Evolutionary conservation across 768 basidiomycete genomes (phyloP).

Genomic region (Mycena indigotica): DNA sequence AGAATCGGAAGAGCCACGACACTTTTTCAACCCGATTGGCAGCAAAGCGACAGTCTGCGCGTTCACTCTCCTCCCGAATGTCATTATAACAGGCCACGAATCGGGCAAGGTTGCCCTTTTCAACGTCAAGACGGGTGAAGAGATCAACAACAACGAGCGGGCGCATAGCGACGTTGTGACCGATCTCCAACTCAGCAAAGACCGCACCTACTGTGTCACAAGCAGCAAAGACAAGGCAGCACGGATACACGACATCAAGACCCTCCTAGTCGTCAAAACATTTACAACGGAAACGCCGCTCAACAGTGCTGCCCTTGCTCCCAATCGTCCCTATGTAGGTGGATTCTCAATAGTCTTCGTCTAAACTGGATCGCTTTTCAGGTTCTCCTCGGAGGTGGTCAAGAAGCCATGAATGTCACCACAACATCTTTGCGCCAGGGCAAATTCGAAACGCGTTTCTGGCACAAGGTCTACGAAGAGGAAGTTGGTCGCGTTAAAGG

Average conservation of each 20-base stretch:
- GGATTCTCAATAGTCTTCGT: not conserved
- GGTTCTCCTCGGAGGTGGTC: slow-evolving; percentile 94
- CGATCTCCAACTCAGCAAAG: slow-evolving; percentile 88
- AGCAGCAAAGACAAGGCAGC: slow-evolving; percentile 97
- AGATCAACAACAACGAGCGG: slow-evolving; percentile 79
- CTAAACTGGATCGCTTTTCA: slow-evolving; percentile 28
- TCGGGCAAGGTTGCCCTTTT: slow-evolving; percentile 93
- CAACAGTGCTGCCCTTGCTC: slow-evolving; percentile 89
- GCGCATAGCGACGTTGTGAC: slow-evolving; percentile 88
- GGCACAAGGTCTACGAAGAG: slow-evolving; percentile 96
- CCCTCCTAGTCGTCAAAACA: slow-evolving; percentile 88
- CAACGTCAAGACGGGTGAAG: slow-evolving; percentile 85
- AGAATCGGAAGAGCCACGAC: slow-evolving; percentile 77
- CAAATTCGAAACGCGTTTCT: slow-evolving; percentile 97
- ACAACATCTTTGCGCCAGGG: slow-evolving; percentile 93
- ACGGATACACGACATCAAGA: slow-evolving; percentile 89
- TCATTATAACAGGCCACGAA: slow-evolving; percentile 94
- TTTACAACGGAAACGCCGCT: slow-evolving; percentile 92
- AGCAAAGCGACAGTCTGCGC: slow-evolving; percentile 97
- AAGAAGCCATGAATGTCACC: slow-evolving; percentile 97
- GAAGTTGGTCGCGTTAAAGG: slow-evolving; percentile 97
- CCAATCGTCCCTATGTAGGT: slow-evolving; percentile 80
- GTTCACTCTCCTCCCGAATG: slow-evolving; percentile 75
- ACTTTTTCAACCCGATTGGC: slow-evolving; percentile 85
- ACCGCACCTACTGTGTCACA: slow-evolving; percentile 93